Percentiles rank a stretch among this genome's conserved stretches.
phyloP scores from a whole-genome alignment of 371 early-diverging fungal genomes.

The Circinella umbellata region DNA sequence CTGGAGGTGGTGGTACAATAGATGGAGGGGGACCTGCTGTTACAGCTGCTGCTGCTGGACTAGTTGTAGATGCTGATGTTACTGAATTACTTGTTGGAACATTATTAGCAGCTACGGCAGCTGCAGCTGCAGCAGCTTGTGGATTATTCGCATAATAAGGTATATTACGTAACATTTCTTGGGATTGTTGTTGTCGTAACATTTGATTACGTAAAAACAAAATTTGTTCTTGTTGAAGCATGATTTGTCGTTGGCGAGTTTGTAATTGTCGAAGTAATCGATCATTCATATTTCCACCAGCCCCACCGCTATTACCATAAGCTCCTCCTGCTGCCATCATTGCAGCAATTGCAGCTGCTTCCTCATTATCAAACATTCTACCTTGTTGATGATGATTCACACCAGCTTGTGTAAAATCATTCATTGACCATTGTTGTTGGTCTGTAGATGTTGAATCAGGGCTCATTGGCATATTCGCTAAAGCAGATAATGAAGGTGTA shows the following conservation, averaged over 20 bases:
- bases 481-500: conserved; percentile 16
- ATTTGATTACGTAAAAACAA: conserved; percentile 45
- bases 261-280: conserved; percentile 42
- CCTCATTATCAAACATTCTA: conserved; percentile 1
- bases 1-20: not conserved
- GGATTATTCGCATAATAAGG: conserved; percentile 8
- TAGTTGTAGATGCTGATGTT: conserved; percentile 1
- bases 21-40: not conserved
- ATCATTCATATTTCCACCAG: conserved; percentile 22
- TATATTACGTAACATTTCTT: conserved; percentile 33
- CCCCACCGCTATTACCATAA: too few relatives aligned
- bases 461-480: conserved; percentile 15
- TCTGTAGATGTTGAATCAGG: conserved; percentile 7
- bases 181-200: conserved; percentile 61
- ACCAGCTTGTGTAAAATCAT: not conserved
- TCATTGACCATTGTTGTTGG: conserved; percentile 13
- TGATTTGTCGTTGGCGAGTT: conserved; percentile 45
- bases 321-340: not conserved
- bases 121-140: conserved; percentile 4
- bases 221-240: conserved; percentile 50
- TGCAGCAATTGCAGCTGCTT: not conserved
- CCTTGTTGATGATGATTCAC: not conserved
- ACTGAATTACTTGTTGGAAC: conserved; percentile 2
- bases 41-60: not conserved
- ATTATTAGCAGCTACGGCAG: not conserved